phyloP scores from a whole-genome alignment of 345 rosid genomes.

The Aethionema arabicum region DNA sequence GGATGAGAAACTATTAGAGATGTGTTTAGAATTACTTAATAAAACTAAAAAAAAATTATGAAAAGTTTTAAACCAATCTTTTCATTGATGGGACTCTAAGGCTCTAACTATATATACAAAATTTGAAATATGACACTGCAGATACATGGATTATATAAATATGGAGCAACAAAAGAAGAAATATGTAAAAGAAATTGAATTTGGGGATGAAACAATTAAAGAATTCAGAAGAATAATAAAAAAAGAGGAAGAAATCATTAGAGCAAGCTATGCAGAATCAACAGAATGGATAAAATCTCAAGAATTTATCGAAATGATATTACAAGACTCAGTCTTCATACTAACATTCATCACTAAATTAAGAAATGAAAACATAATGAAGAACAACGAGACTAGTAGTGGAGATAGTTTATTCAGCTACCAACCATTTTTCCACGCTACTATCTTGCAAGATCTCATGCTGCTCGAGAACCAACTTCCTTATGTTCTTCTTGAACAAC shows the following conservation, averaged over 20 bases:
- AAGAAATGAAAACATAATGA: background rate
- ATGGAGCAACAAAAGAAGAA: conserved; percentile 31
- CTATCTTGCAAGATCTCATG: conserved; percentile 25
- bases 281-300: conserved; percentile 22
- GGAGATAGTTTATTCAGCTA: conserved; percentile 12
- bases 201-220: conserved; percentile 7
- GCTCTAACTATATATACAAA: no score
- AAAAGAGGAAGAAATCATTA: conserved; percentile 5
- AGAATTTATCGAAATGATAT: conserved; percentile 24
- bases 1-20: no score
- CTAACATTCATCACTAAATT: conserved; percentile 20
- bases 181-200: conserved; percentile 6
- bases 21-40: no score
- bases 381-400: no score
- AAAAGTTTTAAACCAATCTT: no score
- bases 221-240: conserved; percentile 14
- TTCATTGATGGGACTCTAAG: no score
- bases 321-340: conserved; percentile 31
- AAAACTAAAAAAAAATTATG: no score
- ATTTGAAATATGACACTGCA: background rate
- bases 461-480: conserved; percentile 39
- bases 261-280: conserved; percentile 35
- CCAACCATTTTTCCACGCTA: conserved; percentile 8
- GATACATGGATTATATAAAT: conserved; percentile 33
- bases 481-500: conserved; percentile 13